Conservation (phyloP, 768 basidiomycete genomes). For the Boletus huronensis region DNA sequence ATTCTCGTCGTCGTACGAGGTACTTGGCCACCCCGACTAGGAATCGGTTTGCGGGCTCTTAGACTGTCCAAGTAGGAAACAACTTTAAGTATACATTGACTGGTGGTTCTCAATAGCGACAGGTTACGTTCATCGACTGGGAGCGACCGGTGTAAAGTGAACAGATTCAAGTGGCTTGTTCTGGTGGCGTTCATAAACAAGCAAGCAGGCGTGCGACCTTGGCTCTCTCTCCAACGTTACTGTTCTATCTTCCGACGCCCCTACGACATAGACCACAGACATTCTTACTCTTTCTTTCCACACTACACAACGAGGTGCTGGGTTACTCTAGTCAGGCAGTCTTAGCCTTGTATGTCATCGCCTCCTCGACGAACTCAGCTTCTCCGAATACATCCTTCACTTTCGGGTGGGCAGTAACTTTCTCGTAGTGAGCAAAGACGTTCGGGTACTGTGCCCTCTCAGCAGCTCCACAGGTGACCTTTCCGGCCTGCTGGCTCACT, state of each 20-base stretch:
- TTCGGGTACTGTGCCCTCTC: conserved; percentile 28
- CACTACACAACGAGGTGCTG: not conserved
- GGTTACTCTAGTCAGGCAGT: not conserved
- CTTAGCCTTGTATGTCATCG: conserved; percentile 9
- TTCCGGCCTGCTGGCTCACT: conserved; percentile 19
- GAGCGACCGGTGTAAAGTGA: not conserved
- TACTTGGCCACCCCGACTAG: not conserved
- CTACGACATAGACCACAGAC: not conserved
- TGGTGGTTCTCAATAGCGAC: not conserved
- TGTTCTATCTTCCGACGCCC: not conserved
- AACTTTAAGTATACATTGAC: not conserved
- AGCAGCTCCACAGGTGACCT: conserved; percentile 23
- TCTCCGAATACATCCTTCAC: conserved; percentile 19
- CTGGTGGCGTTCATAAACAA: conserved; percentile 9
- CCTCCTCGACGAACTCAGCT: conserved; percentile 17
- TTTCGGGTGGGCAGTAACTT: conserved; percentile 15
- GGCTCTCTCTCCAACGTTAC: too few relatives aligned
- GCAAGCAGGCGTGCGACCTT: too few relatives aligned
- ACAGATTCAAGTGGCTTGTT: not conserved
- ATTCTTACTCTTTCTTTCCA: not conserved
- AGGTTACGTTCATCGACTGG: not conserved
- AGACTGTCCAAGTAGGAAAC: not conserved
- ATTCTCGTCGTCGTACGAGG: not conserved
- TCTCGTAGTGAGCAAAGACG: conserved; percentile 26
- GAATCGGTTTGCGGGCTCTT: not conserved